Evolutionary conservation across 1,284 basidiomycete genomes (phyloP), one percentile per base, ranked within the genome.

Genomic region (Ustilago xerochloae): DNA sequence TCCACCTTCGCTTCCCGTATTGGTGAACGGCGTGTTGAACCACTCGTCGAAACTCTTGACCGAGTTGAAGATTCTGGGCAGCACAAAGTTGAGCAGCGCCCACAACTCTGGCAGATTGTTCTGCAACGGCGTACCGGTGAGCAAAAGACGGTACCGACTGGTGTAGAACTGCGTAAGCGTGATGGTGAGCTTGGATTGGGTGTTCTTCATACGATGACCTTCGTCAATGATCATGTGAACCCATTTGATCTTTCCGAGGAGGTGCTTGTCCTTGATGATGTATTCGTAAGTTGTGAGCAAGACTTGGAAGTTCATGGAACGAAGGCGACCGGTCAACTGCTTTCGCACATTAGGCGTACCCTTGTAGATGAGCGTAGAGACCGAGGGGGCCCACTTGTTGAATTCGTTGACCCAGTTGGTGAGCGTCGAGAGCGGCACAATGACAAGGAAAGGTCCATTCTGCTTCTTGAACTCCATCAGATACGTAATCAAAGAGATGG

Each of bases 1-100:
- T 33, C 77, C 79, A 89, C 96, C 97, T 54, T 80, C 81, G 36
- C 55, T 72, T 33, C 97, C 96, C 16, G 95, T 94, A 86, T 96
- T 98, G 70, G 97, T 96, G 79, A 99, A 99, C 0, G 97, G 97
- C 2, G 96, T 97, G 87, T 99, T 99, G 89, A 99, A 99, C 97
- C 97, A 99, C 84, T 99, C 97, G 83, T 99, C 97, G 84, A 99
- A 99, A 47, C 94, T 97, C 86, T 98, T 97, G 78, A 98, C 95
- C 4, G 96, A 99, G 87, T 99, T 99, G 89, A 99, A 99, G 83
- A 99, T 91, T 87, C 94, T 97, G 22, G 97, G 97, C 18, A 99
- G 88, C 48, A 95, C 96, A 84, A 99, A 99, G 86, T 99, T 99
- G 84, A 99, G 92, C 61, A 99, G 88, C 2, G 97, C 90, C 97